Base-by-base conservation (phyloP, 768 basidiomycete species). In the Hebeloma cylindrosporum region DNA sequence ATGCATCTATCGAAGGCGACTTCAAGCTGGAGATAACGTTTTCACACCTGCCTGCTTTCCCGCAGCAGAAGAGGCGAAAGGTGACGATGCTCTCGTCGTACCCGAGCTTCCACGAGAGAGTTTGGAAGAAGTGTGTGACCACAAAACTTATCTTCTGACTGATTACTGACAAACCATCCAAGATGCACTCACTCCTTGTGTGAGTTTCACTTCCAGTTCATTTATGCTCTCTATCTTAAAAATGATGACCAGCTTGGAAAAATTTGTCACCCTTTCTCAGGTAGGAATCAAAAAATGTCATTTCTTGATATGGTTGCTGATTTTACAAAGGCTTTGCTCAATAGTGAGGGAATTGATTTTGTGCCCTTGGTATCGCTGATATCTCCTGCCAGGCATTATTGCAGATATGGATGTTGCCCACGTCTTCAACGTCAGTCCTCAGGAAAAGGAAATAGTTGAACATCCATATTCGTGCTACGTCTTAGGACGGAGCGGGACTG, bases 401-500 rank as follows among this genome's bases (percentile, higher is more conserved):
- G 75, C 73, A 0, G 73, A 78, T 52, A 58, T 76, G 5, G 80
- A 80, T 43, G 66, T 67, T 8, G 60, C 70, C 1, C 70, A 71
- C 48, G 67, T 70, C 5, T 72, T 74, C 41, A 62, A 72, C 43
- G 66, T 75, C 26, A 71, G 74, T 5, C 59, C 73, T 0, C 64
- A 72, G 34, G 80, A 85, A 53, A 71, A 72, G 52, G 67, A 63
- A 50, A 82, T 86, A 9, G 74, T 84, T 13, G 75, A 84, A 32
- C 75, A 84, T 51, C 65, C 66, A 0, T 65, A 72, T 4, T 83
- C 83, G 0, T 85, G 80, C 49, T 84, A 79, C 57, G 82, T 86
- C 22, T 59, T 85, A 7, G 83, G 85, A 0, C 69, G 86, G 18
- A 86, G 85, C 54, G 86, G 86, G 2, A 88, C 86, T 0, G 86